phyloP scores from a whole-genome alignment of 176 grass and related monocot genomes.

The Thinopyrum elongatum region DNA sequence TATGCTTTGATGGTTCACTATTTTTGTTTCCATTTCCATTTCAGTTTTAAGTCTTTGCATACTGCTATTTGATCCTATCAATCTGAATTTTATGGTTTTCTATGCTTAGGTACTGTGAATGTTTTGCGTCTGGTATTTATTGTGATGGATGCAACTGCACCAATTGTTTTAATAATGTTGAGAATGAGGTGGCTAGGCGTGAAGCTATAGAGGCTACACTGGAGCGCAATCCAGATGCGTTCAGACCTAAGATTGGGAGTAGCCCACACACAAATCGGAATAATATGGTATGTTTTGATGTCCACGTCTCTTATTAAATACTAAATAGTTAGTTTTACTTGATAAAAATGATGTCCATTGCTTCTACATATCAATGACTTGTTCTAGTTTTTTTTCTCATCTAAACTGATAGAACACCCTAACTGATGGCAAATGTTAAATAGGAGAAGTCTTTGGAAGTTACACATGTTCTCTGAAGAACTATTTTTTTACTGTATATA shows the following conservation, averaged over 20 bases:
- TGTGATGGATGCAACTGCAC: constrained; percentile 97
- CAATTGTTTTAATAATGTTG: constrained; percentile 91
- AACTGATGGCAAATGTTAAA: not conserved
- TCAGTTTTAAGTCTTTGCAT: not conserved
- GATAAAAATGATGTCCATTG: constrained; percentile 1
- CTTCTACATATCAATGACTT: constrained; percentile 12
- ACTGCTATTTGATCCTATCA: constrained; percentile 20
- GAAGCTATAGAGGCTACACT: constrained; percentile 90
- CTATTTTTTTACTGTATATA: not conserved
- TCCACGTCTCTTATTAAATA: constrained; percentile 24
- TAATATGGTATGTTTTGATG: constrained; percentile 64
- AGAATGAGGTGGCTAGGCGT: constrained; percentile 78
- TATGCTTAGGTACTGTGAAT: constrained; percentile 87
- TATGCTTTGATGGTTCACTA: not conserved
- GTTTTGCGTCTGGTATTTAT: constrained; percentile 83
- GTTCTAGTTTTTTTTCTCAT: not conserved
- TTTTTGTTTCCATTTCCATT: not conserved
- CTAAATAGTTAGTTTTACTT: not conserved
- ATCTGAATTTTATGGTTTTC: constrained; percentile 23
- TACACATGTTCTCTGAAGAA: not conserved
- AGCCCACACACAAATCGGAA: constrained; percentile 69
- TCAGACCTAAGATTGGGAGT: constrained; percentile 95
- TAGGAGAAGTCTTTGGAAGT: not conserved
- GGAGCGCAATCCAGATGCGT: constrained; percentile 92
- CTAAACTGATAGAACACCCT: not conserved